Base-by-base conservation (phyloP, 495 filamentous ascomycete species). In the Penicillium psychrofluorescens region DNA sequence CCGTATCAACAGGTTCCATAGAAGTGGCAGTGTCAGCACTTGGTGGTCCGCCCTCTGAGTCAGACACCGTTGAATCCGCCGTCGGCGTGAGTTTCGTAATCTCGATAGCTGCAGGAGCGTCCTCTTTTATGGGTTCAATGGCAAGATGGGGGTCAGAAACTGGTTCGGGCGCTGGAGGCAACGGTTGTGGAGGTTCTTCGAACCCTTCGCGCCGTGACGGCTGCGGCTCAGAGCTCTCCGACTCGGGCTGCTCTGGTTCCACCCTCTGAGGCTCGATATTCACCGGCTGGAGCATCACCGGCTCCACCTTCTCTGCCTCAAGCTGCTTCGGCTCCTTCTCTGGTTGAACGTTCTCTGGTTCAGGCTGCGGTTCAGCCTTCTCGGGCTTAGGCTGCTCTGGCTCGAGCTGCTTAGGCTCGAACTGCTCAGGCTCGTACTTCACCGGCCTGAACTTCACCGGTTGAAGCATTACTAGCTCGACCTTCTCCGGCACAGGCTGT, bases 1-100 rank as follows among this genome's bases (percentile, higher is more conserved):
- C 8, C n/a, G 41, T 37, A 35, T 51, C 46, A 9, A 33, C 42
- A 38, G 35, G 14, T 4, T 50, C 44, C 32, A 36, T 40, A 22
- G 54, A 49, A 29, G 43, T 36, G 14, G 43, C 41, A 28, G 41
- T 51, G 31, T 54, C 51, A 11, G 29, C 31, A 36, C 31, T 53
- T 22, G 50, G 42, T 28, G 44, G 49, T 12, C 40, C 38, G 36
- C 46, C 45, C 12, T 58, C 51, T n/a, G 42, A 44, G 40, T 50
- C 49, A 34, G 54, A 39, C 38, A 46, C 39, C 11, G 38, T 37
- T 36, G 45, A 46, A 7, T 64, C 57, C 29, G 53, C 47, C 6
- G 41, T 54, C 9, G 54, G 38, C 30, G 64, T 58, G 9, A 51
- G 40, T 14, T 58, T 46, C 7, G 56, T 36, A 9, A 38, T 13